Conservation (phyloP, 129 eudicot genomes). For the Arctium minus region DNA sequence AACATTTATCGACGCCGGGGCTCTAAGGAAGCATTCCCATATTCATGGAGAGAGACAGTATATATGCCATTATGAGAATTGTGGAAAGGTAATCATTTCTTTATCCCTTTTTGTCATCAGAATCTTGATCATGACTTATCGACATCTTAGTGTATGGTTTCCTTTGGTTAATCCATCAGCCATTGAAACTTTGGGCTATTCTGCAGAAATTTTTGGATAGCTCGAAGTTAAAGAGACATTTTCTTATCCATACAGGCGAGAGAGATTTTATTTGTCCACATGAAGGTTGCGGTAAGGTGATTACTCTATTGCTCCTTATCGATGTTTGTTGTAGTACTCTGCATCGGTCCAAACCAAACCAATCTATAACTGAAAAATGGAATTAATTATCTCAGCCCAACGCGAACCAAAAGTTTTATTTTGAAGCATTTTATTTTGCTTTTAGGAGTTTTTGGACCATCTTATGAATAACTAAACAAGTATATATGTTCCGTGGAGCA, state of each 20-base stretch:
- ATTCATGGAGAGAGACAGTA: slow-evolving; percentile 96
- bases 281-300: slow-evolving; percentile 99
- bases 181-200: slow-evolving; percentile 9
- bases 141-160: slow-evolving; percentile 1
- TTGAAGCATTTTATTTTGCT: no score
- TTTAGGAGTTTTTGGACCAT: no score
- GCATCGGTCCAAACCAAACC: background rate
- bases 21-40: slow-evolving; percentile 91
- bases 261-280: slow-evolving; percentile 92
- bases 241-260: slow-evolving; percentile 95
- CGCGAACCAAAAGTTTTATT: no score
- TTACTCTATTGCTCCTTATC: slow-evolving; percentile 5
- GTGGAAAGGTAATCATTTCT: slow-evolving; percentile 74
- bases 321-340: background rate
- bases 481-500: no score
- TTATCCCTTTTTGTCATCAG: background rate
- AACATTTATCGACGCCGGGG: slow-evolving; percentile 93
- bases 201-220: slow-evolving; percentile 99
- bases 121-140: slow-evolving; percentile 6
- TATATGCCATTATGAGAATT: slow-evolving; percentile 79
- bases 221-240: slow-evolving; percentile 90
- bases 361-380: background rate
- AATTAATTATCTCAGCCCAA: no score
- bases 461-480: no score
- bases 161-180: background rate